A percentile compares a stretch with the other conserved stretches of the same genome.
These are phyloP conservation scores for Claviceps sp. DNA, from an alignment of 2,329 filamentous ascomycete species.

Conservation along the genomic window DNA sequence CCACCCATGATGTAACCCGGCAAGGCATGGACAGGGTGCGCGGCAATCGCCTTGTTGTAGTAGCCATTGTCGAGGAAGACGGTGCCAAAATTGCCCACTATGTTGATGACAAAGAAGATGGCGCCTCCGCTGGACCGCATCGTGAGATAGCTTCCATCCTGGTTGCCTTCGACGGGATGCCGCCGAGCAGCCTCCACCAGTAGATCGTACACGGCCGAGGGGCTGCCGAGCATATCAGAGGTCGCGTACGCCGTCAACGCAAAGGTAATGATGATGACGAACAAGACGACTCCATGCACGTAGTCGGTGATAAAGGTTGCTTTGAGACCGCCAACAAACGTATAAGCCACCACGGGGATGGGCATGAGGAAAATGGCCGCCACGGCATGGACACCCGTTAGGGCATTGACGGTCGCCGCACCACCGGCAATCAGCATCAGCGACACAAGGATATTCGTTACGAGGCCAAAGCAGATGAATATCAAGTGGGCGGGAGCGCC, in stretches of 20 bases:
- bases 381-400: conserved; percentile 41
- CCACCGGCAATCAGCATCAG: conserved; percentile 82
- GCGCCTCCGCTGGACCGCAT: conserved; percentile 61
- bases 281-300: conserved; percentile 71
- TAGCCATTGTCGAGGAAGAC: conserved; percentile 83
- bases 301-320: conserved; percentile 79
- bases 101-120: conserved; percentile 87
- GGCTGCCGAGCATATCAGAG: conserved; percentile 58
- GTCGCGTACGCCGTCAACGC: conserved; percentile 71
- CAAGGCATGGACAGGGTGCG: conserved; percentile 70
- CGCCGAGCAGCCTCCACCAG: conserved; percentile 52
- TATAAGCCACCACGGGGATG: conserved; percentile 50
- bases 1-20: conserved; percentile 83
- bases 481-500: conserved; percentile 58
- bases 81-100: conserved; percentile 68
- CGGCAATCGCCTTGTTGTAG: conserved; percentile 89
- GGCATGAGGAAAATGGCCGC: conserved; percentile 44
- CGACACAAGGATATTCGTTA: conserved; percentile 78
- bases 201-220: conserved; percentile 64
- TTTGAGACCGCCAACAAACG: conserved; percentile 66
- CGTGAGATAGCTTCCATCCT: conserved; percentile 70
- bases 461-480: conserved; percentile 69
- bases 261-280: conserved; percentile 79
- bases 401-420: conserved; percentile 37
- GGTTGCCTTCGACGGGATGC: conserved; percentile 71